These are phyloP conservation scores for Plasmodium knowlesi DNA, from an alignment of 169 alveolate species.

Conservation along the genomic window DNA sequence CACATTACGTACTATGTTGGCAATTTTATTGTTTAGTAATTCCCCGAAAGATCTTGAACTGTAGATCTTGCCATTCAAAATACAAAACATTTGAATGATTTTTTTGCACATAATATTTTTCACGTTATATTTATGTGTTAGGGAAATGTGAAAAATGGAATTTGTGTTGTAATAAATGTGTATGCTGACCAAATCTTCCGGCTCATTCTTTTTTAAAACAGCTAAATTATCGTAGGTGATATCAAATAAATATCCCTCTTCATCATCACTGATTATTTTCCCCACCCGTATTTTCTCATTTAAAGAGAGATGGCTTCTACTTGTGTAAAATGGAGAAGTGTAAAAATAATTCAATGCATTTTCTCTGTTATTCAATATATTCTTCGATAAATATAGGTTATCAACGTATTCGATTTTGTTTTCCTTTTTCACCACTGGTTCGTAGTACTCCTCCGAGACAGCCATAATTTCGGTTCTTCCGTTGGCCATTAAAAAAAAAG, in stretches of 20 bases:
- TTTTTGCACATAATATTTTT: conserved; percentile 35
- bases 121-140: conserved; percentile 49
- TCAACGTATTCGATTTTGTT: conserved; percentile 72
- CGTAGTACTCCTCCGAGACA: conserved; percentile 39
- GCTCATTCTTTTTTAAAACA: conserved; percentile 54
- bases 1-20: conserved; percentile 48
- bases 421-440: conserved; percentile 44
- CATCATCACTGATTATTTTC: conserved; percentile 41
- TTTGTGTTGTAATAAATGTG: conserved; percentile 70
- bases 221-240: conserved; percentile 45
- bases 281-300: conserved; percentile 71
- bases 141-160: conserved; percentile 46
- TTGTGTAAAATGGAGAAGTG: conserved; percentile 69
- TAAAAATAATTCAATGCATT: conserved; percentile 71
- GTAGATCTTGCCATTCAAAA: conserved; percentile 68
- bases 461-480: background rate
- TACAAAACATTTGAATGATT: conserved; percentile 42
- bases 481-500: too few relatives aligned
- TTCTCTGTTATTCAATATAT: conserved; percentile 46
- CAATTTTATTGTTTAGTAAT: conserved; percentile 59
- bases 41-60: conserved; percentile 67
- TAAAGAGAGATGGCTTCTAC: conserved; percentile 27
- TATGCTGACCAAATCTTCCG: conserved; percentile 25
- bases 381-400: conserved; percentile 50
- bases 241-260: conserved; percentile 55